Evolutionary conservation across 495 filamentous ascomycete species (phyloP).

Genomic region (Podospora australis): DNA sequence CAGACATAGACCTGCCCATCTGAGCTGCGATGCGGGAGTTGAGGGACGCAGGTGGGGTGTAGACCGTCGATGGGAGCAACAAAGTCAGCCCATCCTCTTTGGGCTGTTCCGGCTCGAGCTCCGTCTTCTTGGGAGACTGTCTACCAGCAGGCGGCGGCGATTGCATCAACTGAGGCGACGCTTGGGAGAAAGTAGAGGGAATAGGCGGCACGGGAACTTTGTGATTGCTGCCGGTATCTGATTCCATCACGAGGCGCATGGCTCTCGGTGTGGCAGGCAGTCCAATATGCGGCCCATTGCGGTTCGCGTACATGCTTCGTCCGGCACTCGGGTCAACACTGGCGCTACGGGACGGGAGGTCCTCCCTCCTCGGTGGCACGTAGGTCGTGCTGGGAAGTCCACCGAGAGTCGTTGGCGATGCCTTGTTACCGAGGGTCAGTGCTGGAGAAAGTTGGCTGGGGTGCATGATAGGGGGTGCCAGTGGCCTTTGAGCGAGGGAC

Average conservation of each 20-base stretch:
- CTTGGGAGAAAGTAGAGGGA: slow-evolving; percentile 43
- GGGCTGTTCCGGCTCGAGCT: slow-evolving; percentile 10
- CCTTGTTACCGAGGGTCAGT: too few relatives aligned
- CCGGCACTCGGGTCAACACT: slow-evolving; percentile 36
- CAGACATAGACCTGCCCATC: slow-evolving; percentile 65
- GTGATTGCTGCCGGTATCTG: slow-evolving; percentile 40
- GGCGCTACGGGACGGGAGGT: slow-evolving; percentile 38
- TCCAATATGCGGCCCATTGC: slow-evolving; percentile 53
- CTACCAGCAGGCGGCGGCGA: slow-evolving; percentile 14
- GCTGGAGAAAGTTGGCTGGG: slow-evolving; percentile 55
- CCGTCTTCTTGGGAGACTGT: slow-evolving; percentile 16
- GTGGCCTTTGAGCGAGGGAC: slow-evolving; percentile 72
- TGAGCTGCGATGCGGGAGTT: slow-evolving; percentile 24
- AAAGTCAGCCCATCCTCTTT: slow-evolving; percentile 21
- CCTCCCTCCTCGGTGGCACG: slow-evolving; percentile 29
- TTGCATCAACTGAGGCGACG: slow-evolving; percentile 22
- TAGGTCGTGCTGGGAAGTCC: slow-evolving; percentile 28
- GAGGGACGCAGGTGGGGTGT: slow-evolving; percentile 47
- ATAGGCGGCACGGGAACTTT: slow-evolving; percentile 63
- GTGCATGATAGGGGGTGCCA: slow-evolving; percentile 71
- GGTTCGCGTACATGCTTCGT: slow-evolving; percentile 41
- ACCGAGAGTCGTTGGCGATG: slow-evolving; percentile 11
- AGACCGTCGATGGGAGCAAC: slow-evolving; percentile 56
- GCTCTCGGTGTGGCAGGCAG: slow-evolving; percentile 79
- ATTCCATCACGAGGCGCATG: slow-evolving; percentile 71